Percentiles rank a stretch among this genome's conserved stretches.
Evolutionary conservation across 495 filamentous ascomycete species (phyloP).

Genomic region (Emericellopsis terricola): DNA sequence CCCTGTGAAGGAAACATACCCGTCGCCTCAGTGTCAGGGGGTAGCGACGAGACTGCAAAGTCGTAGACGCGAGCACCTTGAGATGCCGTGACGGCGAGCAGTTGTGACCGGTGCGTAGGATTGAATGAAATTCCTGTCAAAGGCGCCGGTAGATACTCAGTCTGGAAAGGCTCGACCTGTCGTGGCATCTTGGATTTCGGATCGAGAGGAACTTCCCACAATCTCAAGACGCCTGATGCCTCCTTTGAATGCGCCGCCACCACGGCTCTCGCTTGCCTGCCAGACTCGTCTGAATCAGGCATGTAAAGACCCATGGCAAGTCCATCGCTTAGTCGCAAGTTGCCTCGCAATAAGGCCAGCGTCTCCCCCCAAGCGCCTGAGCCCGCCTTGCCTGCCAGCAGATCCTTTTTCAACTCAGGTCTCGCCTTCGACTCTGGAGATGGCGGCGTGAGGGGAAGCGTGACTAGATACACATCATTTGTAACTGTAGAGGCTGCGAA

Average conservation of each 20-base stretch:
- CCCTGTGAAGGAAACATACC: conserved; percentile 31
- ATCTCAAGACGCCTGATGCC: conserved; percentile 35
- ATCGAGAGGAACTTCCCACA: conserved; percentile 28
- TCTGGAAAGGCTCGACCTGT: conserved; percentile 40
- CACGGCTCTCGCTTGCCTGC: conserved; percentile 14
- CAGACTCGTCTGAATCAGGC: conserved; percentile 6
- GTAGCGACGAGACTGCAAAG: conserved; percentile 22
- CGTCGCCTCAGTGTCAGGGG: conserved; percentile 24
- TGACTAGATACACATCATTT: conserved; percentile 46
- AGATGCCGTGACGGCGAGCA: conserved; percentile 48
- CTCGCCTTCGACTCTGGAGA: conserved; percentile 38
- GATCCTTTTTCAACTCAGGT: conserved; percentile 22
- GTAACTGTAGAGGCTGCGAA: conserved; percentile 57
- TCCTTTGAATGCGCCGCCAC: conserved; percentile 44
- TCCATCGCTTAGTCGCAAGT: conserved; percentile 42
- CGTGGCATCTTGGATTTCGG: conserved; percentile 14
- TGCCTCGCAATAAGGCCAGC: conserved; percentile 35
- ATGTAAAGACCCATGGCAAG: conserved; percentile 49
- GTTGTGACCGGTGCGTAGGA: conserved; percentile 36
- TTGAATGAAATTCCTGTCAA: conserved; percentile 58
- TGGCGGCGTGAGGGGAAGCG: conserved; percentile 55
- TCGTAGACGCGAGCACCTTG: conserved; percentile 54
- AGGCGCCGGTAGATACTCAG: conserved; percentile 43
- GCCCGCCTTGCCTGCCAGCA: conserved; percentile 26
- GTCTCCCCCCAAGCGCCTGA: conserved; percentile 44